A percentile compares a stretch with the other conserved stretches of the same genome.
Evolutionary conservation across 2,329 filamentous ascomycete species (phyloP).

Genomic region (Monilinia polystroma): DNA sequence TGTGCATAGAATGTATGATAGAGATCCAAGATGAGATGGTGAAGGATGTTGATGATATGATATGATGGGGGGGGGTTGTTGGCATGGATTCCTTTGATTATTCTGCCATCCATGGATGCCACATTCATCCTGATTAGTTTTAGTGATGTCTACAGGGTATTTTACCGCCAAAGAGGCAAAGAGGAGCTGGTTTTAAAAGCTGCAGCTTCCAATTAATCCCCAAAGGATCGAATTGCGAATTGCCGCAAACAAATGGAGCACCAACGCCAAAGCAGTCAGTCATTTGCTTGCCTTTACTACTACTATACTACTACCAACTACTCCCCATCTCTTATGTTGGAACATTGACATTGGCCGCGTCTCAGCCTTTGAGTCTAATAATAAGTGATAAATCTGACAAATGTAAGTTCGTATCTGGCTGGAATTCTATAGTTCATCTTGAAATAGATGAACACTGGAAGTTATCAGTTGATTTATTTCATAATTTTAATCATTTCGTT

Average conservation of each 20-base stretch:
- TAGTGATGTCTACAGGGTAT: background rate
- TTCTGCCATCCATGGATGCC: conserved; percentile 10
- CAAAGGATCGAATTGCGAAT: background rate
- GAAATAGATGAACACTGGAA: background rate
- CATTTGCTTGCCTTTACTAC: too few species aligned
- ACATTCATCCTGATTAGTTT: conserved; percentile 12
- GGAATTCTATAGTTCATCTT: background rate
- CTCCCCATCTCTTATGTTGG: background rate
- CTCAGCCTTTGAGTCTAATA: conserved; percentile 18
- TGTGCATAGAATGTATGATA: conserved; percentile 17
- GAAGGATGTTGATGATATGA: conserved; percentile 1
- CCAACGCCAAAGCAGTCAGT: background rate
- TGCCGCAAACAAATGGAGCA: background rate
- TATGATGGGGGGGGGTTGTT: background rate
- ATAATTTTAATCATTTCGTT: background rate
- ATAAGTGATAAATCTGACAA: background rate
- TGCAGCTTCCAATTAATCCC: background rate
- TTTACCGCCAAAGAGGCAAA: conserved; percentile 8
- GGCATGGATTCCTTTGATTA: conserved; percentile 11
- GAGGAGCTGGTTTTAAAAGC: background rate
- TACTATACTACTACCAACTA: too few species aligned
- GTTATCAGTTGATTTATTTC: background rate
- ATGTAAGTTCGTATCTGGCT: background rate
- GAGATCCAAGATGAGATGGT: conserved; percentile 6
- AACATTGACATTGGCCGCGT: conserved; percentile 15